Base-by-base conservation (phyloP, 345 rosid genomes). In the Rhodamnia argentea region DNA sequence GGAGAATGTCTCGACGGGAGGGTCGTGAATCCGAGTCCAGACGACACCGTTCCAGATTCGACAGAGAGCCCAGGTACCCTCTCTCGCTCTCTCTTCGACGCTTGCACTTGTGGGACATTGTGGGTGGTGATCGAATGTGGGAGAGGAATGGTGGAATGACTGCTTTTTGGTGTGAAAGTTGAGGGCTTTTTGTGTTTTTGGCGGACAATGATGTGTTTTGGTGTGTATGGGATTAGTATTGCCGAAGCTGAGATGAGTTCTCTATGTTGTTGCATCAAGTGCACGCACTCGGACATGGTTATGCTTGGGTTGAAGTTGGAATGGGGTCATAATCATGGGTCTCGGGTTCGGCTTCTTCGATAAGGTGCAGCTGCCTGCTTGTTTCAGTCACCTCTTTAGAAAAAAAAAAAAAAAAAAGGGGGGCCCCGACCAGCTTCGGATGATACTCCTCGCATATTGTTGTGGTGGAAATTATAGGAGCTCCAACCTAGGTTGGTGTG, bases 21-120 rank as follows among this genome's bases (percentile, higher is more conserved):
- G 90, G 87, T 85, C 91, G 92, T 58, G 96, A 93, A 59, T 91
- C 93, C 29, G 96, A 92, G 82, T 74, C 91, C 62, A 92, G 87
- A 87, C 92, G 94, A 52, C 91, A 88, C 53, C 92, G 92, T 74
- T 93, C 94, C 22, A 88, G 90, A 83, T 37, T 91, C 75, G 95
- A 93, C 90, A 88, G 93, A 51, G 95, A 92, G 84, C 89, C 94
- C 90, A 92, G 96, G 96, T 95, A 78, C n/a, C 5, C 84, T 83
- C 23, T 58, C 70, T 11, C 55, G 14, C 23, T 82, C 54, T 15
- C 1, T 82, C 18, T 12, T 52, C 20, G 54, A 82, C n/a, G 53
- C 13, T 47, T 20, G 52, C 53, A 24, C 14, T n/a, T 29, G 56
- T 82, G 40, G 54, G 57, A 5, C 57, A 32, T 82, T 27, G 84